Base-by-base conservation (phyloP, 2,329 filamentous ascomycete genomes). In the Aureobasidium melanogenum region DNA sequence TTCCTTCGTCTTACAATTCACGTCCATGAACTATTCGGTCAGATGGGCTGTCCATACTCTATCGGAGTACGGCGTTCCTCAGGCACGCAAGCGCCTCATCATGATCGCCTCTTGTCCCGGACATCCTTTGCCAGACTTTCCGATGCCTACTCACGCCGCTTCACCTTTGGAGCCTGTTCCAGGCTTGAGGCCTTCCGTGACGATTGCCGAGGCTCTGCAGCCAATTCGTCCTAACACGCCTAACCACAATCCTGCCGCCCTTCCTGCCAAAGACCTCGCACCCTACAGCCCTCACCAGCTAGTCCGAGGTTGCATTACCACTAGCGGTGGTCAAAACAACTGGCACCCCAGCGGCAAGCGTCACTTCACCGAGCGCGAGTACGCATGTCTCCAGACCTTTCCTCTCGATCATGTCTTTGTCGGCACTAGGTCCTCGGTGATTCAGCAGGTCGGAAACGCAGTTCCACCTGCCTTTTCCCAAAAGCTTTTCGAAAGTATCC, bases 401-500 rank as follows among this genome's bases (percentile, higher is more conserved):
- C 87, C 88, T 0, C 63, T 73, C 0, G 69, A 75, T 2, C 87
- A 89, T 69, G 70, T 71, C 0, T 92, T 93, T 67, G 63, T 74
- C 0, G 74, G 73, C 0, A 67, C 51, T 0, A 68, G 72, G 0
- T 75, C 71, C 0, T 70, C 72, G 15, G 74, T 83, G 17, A 81
- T 69, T 65, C 81, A 77, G 64, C 88, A 91, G 69, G 88, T 93
- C 64, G 89, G 89, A 0, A 93, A 94, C 67, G 89, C 89, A 0
- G 90, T 93, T 17, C 88, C 90, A 0, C 84, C 88, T 8, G 62
- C 69, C 17, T 64, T 81, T 9, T 52, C 61, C 9, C 34, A 55
- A 19, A 47, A 61, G 46, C 59, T 64, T 19, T 64, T 34, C 58
- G 19, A 32, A 1, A 56, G 59, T 9, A 57, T 62, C 10, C 50